phyloP scores from a whole-genome alignment of 2,329 filamentous ascomycete genomes.

The Penicillium thymicola region DNA sequence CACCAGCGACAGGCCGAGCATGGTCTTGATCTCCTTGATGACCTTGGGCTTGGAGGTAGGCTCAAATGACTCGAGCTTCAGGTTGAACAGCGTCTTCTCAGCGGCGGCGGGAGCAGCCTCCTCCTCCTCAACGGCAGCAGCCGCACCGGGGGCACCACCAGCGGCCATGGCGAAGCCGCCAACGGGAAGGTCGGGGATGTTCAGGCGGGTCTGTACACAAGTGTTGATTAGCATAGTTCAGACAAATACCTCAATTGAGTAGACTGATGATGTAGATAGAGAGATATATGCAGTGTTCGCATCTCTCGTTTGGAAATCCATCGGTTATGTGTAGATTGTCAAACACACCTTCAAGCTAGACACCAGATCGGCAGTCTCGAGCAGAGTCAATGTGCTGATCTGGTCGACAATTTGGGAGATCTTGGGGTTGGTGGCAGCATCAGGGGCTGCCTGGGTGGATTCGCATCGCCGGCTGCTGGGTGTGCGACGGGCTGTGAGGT shows the following conservation, averaged over 20 bases:
- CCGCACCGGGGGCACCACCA: conserved; percentile 57
- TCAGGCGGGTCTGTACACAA: conserved; percentile 70
- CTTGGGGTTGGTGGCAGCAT: conserved; percentile 73
- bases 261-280: background rate
- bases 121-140: conserved; percentile 68
- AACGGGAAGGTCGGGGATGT: conserved; percentile 96
- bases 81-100: conserved; percentile 94
- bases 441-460: conserved; percentile 66
- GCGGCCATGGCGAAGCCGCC: conserved; percentile 79
- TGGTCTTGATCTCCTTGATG: conserved; percentile 98
- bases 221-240: background rate
- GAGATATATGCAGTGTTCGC: background rate
- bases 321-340: background rate
- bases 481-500: conserved; percentile 38
- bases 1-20: conserved; percentile 92
- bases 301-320: background rate
- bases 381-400: conserved; percentile 94
- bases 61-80: conserved; percentile 92
- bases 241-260: conserved; percentile 2
- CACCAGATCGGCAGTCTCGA: conserved; percentile 96
- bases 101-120: conserved; percentile 84
- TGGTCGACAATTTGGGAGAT: conserved; percentile 94
- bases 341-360: conserved; percentile 81
- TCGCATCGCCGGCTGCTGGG: conserved; percentile 72
- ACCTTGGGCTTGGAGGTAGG: conserved; percentile 91